A percentile compares a stretch with the other conserved stretches of the same genome.
These are phyloP conservation scores for Alternaria gansuensis DNA, from an alignment of 2,329 filamentous ascomycete species.

Conservation along the genomic window DNA sequence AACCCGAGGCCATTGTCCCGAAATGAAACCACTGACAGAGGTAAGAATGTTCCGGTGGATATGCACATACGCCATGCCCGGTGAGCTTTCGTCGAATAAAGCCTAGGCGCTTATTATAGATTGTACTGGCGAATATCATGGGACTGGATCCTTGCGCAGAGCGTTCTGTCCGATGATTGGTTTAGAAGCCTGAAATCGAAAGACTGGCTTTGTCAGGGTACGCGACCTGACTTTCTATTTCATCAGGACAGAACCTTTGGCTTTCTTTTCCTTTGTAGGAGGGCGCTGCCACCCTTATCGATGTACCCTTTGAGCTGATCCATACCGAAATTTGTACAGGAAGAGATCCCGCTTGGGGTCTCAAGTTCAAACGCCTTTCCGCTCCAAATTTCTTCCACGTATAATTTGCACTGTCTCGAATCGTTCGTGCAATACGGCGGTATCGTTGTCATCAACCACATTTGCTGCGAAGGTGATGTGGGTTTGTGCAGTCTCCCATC, in stretches of 20 bases:
- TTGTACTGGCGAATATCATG: background rate
- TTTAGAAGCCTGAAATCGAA: background rate
- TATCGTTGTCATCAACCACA: constrained; percentile 12
- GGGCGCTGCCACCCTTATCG: background rate
- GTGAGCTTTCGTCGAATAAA: background rate
- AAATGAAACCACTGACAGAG: constrained; percentile 9
- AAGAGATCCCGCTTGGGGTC: background rate
- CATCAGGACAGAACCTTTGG: background rate
- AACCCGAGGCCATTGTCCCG: constrained; percentile 10
- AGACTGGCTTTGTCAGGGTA: constrained; percentile 6
- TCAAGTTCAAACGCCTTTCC: constrained; percentile 9
- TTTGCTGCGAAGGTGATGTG: constrained; percentile 27
- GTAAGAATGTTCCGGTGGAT: background rate
- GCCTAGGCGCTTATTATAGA: background rate
- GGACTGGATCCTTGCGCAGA: background rate
- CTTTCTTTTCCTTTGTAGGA: background rate
- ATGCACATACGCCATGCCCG: background rate
- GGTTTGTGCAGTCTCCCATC: constrained; percentile 30
- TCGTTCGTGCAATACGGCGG: constrained; percentile 16
- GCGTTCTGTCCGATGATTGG: background rate
- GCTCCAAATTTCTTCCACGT: constrained; percentile 36
- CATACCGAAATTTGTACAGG: background rate
- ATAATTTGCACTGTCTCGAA: constrained; percentile 28
- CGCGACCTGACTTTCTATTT: background rate
- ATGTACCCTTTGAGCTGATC: background rate